Percentiles rank a stretch among this genome's conserved stretches.
Conservation (phyloP, 176 grass and related monocot species). For the Avena insularis region DNA sequence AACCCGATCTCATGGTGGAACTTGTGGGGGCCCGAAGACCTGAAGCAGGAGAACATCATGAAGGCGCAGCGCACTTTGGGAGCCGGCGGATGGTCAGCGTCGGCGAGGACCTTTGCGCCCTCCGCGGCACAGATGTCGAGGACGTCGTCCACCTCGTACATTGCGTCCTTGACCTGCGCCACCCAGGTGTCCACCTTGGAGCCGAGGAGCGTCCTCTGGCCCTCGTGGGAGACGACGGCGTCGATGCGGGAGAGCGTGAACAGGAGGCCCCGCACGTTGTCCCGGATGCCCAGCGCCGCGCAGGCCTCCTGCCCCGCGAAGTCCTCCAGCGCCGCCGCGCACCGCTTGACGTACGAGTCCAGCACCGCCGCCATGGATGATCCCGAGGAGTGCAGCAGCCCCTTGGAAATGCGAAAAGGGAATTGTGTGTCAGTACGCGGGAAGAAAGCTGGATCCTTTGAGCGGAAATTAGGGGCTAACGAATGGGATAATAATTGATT, state of each 20-base stretch:
- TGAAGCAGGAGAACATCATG: conserved; percentile 61
- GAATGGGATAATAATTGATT: not conserved
- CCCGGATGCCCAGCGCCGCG: conserved; percentile 51
- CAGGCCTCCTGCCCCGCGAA: conserved; percentile 54
- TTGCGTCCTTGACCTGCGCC: conserved; percentile 62
- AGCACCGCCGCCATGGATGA: conserved; percentile 72
- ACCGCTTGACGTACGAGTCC: conserved; percentile 60
- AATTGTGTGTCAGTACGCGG: not conserved
- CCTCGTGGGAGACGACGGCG: conserved; percentile 53
- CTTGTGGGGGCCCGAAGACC: conserved; percentile 6
- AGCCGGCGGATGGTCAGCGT: conserved; percentile 31
- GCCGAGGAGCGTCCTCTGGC: conserved; percentile 32
- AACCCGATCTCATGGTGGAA: conserved; percentile 65
- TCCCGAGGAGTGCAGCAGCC: not conserved
- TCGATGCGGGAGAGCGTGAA: conserved; percentile 52
- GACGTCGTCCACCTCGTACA: conserved; percentile 75
- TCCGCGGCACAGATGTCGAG: conserved; percentile 67
- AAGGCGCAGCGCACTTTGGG: conserved; percentile 49
- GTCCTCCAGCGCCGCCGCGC: conserved; percentile 42
- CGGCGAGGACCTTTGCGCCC: conserved; percentile 56
- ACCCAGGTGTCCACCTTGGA: conserved; percentile 50
- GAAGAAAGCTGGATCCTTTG: not conserved
- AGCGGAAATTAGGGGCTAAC: not conserved
- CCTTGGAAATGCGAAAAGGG: not conserved
- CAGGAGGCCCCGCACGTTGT: conserved; percentile 57